Conservation (phyloP, 2,329 filamentous ascomycete genomes). For the Scedosporium boydii region DNA sequence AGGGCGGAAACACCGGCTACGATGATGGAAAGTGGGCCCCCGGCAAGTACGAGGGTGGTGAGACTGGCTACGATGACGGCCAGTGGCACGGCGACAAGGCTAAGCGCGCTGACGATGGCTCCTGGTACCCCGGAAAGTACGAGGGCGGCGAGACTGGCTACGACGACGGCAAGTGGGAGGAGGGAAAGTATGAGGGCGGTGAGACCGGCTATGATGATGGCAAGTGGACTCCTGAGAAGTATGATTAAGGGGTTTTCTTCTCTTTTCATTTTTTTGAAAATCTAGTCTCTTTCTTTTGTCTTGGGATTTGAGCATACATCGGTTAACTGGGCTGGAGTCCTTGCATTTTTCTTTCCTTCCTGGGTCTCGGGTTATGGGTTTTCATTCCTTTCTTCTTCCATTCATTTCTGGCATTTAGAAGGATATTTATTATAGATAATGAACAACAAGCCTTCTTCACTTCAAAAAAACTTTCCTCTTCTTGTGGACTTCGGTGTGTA, state of each 20-base stretch:
- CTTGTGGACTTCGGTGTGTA: too few species aligned
- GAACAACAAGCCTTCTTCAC: too few species aligned
- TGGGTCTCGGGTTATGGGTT: neutral
- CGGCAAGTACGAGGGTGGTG: slow-evolving; percentile 9
- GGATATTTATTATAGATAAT: too few species aligned
- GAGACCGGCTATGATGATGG: too few species aligned
- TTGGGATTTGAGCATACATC: too few species aligned
- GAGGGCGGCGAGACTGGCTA: slow-evolving; percentile 1
- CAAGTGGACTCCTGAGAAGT: neutral
- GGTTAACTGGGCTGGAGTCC: too few species aligned
- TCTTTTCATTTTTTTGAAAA: neutral
- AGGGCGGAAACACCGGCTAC: slow-evolving; percentile 2
- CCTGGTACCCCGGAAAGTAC: slow-evolving; percentile 5
- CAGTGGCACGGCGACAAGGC: slow-evolving; percentile 7
- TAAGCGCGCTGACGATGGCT: slow-evolving; percentile 8
- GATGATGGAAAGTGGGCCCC: slow-evolving; percentile 7
- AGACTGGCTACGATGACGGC: slow-evolving; percentile 7
- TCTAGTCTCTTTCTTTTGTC: too few species aligned
- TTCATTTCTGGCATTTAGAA: neutral
- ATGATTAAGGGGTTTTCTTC: neutral
- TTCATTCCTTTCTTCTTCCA: neutral
- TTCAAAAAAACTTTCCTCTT: too few species aligned
- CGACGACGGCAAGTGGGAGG: slow-evolving; percentile 8
- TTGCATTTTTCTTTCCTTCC: neutral
- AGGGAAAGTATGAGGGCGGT: slow-evolving; percentile 7